Evolutionary conservation across 192 early-diverging fungal species (phyloP).

Genomic region (Diversispora epigaea): DNA sequence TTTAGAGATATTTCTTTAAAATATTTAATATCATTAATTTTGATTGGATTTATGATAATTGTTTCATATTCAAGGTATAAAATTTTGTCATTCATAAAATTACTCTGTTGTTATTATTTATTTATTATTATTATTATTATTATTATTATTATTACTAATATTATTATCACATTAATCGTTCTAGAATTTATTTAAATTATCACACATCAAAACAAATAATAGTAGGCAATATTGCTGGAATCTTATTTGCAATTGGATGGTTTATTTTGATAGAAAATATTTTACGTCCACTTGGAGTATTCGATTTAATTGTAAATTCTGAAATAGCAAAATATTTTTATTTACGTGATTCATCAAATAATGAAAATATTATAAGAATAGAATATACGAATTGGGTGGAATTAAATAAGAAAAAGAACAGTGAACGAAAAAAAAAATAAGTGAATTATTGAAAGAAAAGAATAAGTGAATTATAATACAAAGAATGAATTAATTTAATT

Average conservation of each 20-base stretch:
- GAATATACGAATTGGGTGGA: conserved; percentile 53
- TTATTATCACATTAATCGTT: neutral
- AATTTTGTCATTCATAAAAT: neutral
- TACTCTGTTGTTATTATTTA: no score
- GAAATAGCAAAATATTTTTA: conserved; percentile 44
- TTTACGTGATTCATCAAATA: conserved; percentile 46
- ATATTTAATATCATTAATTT: conserved; percentile 34
- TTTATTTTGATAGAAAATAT: conserved; percentile 43
- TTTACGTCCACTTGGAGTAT: conserved; percentile 42
- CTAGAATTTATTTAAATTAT: conserved; percentile 69
- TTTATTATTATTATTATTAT: neutral
- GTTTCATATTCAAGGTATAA: conserved; percentile 39
- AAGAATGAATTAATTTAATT: no score
- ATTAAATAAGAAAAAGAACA: conserved; percentile 3
- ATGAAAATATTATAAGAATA: conserved; percentile 49
- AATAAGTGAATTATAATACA: no score
- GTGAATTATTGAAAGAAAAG: neutral
- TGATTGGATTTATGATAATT: conserved; percentile 30
- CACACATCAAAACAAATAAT: conserved; percentile 74
- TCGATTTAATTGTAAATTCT: conserved; percentile 45
- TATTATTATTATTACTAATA: neutral
- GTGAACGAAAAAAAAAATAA: neutral
- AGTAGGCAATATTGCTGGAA: conserved; percentile 60
- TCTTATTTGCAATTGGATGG: conserved; percentile 57
- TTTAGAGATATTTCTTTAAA: conserved; percentile 41